Conservation (phyloP, 306 rosid species). For the Macrotyloma uniflorum region DNA sequence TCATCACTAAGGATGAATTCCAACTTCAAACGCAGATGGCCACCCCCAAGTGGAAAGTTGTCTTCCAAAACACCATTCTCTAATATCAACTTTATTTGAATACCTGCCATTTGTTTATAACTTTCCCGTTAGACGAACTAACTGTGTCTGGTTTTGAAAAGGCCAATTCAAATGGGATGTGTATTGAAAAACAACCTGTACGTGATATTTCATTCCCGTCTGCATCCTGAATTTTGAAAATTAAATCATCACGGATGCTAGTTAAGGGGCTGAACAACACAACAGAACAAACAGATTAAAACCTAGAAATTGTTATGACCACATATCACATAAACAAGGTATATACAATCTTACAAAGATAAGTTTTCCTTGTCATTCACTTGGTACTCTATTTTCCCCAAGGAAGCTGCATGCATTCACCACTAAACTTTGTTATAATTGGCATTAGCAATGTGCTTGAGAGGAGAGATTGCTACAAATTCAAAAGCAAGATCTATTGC, state of each 20-base stretch:
- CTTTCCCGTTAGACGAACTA: constrained; percentile 37
- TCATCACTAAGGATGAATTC: constrained; percentile 76
- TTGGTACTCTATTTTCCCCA: constrained; percentile 75
- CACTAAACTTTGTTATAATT: constrained; percentile 24
- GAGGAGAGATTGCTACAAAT: neutral
- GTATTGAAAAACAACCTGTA: constrained; percentile 53
- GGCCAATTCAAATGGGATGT: neutral
- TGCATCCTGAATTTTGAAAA: constrained; percentile 60
- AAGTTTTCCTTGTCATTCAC: constrained; percentile 70
- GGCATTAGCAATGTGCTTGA: neutral
- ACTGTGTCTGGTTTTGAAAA: neutral
- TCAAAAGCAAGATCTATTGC: constrained; percentile 23
- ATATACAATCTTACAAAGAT: constrained; percentile 64
- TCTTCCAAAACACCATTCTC: constrained; percentile 88
- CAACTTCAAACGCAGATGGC: constrained; percentile 71
- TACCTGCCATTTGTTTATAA: constrained; percentile 53
- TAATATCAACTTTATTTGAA: constrained; percentile 67
- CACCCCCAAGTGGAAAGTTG: constrained; percentile 70
- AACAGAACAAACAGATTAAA: constrained; percentile 26
- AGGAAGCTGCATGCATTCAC: constrained; percentile 71
- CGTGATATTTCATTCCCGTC: constrained; percentile 73
- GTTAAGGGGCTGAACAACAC: constrained; percentile 69
- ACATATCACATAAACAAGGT: constrained; percentile 1
- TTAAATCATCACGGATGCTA: constrained; percentile 74
- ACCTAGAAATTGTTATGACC: constrained; percentile 9